phyloP scores from a whole-genome alignment of 495 filamentous ascomycete genomes.

The Lepraria neglecta region DNA sequence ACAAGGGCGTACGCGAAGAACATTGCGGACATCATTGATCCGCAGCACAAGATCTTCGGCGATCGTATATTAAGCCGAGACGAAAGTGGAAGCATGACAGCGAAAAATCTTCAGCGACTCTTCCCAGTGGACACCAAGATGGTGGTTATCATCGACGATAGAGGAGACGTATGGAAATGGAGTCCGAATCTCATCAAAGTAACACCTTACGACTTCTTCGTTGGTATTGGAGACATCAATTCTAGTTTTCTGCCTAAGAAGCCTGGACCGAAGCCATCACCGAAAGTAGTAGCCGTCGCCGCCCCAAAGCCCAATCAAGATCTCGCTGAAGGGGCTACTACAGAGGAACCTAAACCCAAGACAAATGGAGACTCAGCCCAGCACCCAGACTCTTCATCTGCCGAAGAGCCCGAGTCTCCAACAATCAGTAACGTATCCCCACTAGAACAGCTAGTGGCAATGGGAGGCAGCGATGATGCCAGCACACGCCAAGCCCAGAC shows the following conservation, averaged over 20 bases:
- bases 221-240: conserved; percentile 98
- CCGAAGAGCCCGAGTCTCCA: conserved; percentile 17
- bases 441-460: conserved; percentile 67
- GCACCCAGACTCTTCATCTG: conserved; percentile 8
- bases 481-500: conserved; percentile 66
- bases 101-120: conserved; percentile 82
- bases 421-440: conserved; percentile 42
- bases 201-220: conserved; percentile 91
- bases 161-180: conserved; percentile 97
- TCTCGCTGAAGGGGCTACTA: conserved; percentile 22
- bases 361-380: conserved; percentile 14
- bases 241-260: conserved; percentile 91
- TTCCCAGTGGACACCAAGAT: conserved; percentile 98
- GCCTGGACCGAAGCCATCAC: conserved; percentile 56
- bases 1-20: conserved; percentile 88
- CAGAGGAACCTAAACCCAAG: conserved; percentile 22
- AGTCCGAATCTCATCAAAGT: conserved; percentile 92
- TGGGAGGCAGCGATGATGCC: conserved; percentile 68
- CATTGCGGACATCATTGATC: conserved; percentile 90
- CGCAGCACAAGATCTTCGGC: conserved; percentile 80
- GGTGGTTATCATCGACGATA: conserved; percentile 98
- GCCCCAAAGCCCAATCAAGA: conserved; percentile 27
- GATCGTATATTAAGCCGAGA: conserved; percentile 92
- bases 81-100: conserved; percentile 85
- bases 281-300: conserved; percentile 22